phyloP scores from a whole-genome alignment of 441 rosid species.

The Eutrema salsugineum region DNA sequence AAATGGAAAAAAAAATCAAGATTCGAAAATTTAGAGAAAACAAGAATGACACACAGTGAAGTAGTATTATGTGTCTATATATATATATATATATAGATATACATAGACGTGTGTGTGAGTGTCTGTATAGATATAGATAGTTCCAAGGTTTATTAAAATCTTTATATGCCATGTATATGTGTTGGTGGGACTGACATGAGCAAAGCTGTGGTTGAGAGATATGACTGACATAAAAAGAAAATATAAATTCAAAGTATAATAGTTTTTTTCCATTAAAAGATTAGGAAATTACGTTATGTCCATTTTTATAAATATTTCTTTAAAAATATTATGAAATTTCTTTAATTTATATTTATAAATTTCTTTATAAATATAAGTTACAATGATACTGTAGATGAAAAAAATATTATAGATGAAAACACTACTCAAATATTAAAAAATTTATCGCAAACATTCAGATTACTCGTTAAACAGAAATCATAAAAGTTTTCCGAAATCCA shows the following conservation, averaged over 20 bases:
- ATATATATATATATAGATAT: not conserved
- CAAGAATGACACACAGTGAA: conserved; percentile 20
- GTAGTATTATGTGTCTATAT: not conserved
- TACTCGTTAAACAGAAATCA: too few species aligned
- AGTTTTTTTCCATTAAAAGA: not conserved
- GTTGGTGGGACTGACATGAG: conserved; percentile 19
- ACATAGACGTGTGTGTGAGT: conserved; percentile 9
- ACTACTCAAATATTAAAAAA: too few species aligned
- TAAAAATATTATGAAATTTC: not conserved
- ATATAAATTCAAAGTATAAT: not conserved
- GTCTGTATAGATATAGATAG: conserved; percentile 28
- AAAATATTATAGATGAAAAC: too few species aligned
- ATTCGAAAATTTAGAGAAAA: conserved; percentile 10
- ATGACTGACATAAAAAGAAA: not conserved
- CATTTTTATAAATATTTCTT: not conserved
- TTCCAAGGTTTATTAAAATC: conserved; percentile 28
- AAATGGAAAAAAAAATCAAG: not conserved
- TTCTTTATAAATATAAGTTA: too few species aligned
- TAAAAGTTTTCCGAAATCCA: too few species aligned
- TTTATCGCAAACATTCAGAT: too few species aligned
- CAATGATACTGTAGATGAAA: too few species aligned
- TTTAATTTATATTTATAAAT: not conserved
- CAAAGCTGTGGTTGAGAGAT: conserved; percentile 30
- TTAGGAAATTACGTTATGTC: not conserved
- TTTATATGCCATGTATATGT: conserved; percentile 18